A percentile compares a stretch with the other conserved stretches of the same genome.
Evolutionary conservation across 345 rosid species (phyloP).

Genomic region (Populus deltoides): DNA sequence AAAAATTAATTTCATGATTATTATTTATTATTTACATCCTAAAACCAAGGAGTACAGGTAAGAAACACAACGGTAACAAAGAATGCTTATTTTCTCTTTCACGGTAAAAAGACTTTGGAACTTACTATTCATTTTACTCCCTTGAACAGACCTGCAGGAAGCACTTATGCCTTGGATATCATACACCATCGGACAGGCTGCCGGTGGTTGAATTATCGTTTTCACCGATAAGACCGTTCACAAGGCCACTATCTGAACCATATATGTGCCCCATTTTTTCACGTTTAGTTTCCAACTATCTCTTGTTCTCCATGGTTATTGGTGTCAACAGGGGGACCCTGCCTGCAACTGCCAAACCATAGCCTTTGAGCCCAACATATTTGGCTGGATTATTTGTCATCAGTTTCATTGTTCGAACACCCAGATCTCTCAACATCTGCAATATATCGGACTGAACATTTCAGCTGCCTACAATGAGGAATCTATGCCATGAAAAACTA

Average conservation of each 20-base stretch:
- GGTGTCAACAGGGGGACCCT: constrained; percentile 28
- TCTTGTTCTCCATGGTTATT: constrained; percentile 16
- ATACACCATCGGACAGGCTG: not conserved
- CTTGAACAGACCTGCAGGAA: not conserved
- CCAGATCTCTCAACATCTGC: constrained; percentile 27
- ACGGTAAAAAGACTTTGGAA: not conserved
- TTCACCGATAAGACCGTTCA: not conserved
- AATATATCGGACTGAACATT: not conserved
- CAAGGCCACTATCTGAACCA: constrained; percentile 6
- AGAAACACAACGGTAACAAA: not conserved
- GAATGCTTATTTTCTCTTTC: not conserved
- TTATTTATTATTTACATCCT: not conserved
- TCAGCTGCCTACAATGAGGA: not conserved
- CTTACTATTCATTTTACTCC: not conserved
- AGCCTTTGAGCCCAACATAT: constrained; percentile 33
- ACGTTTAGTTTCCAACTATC: constrained; percentile 24
- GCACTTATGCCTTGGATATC: not conserved
- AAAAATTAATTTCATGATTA: not conserved
- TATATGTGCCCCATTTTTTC: constrained; percentile 24
- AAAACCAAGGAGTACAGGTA: not conserved
- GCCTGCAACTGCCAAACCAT: constrained; percentile 28
- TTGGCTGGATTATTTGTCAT: constrained; percentile 32
- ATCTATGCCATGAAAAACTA: not conserved
- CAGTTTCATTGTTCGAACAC: constrained; percentile 27
- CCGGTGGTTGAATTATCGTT: not conserved